phyloP scores from a whole-genome alignment of 2,329 filamentous ascomycete species.

The Arthrobotrys sinensis region DNA sequence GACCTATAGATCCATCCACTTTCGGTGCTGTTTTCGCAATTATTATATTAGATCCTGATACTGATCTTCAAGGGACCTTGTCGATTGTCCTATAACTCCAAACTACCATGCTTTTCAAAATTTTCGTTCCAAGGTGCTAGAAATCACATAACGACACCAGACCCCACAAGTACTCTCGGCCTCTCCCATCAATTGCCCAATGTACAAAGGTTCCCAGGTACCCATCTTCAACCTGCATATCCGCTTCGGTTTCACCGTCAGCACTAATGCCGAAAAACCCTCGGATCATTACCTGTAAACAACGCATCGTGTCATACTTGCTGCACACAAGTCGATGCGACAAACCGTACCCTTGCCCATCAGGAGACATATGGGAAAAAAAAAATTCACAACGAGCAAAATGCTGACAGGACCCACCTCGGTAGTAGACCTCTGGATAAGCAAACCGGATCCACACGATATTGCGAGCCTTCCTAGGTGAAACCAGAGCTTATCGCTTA shows the following conservation, averaged over 20 bases:
- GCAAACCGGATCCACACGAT: slow-evolving; percentile 19
- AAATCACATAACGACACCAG: background rate
- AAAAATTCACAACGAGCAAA: slow-evolving; percentile 13
- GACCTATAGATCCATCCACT: background rate
- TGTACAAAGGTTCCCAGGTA: slow-evolving; percentile 1
- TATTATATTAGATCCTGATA: slow-evolving; percentile 18
- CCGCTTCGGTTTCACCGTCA: slow-evolving; percentile 46
- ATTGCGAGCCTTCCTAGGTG: slow-evolving; percentile 12
- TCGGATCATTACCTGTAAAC: slow-evolving; percentile 21
- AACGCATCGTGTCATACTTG: slow-evolving; percentile 32
- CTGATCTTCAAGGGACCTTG: slow-evolving; percentile 10
- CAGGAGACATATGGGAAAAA: background rate
- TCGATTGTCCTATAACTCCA: background rate
- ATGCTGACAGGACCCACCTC: slow-evolving; percentile 54
- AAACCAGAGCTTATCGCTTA: slow-evolving; percentile 1
- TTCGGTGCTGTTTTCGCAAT: slow-evolving; percentile 8
- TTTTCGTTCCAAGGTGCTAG: background rate
- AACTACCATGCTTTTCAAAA: background rate
- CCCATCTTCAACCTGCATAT: slow-evolving; percentile 27
- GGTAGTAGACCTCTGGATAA: slow-evolving; percentile 29
- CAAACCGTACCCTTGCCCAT: slow-evolving; percentile 20
- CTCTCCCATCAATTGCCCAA: slow-evolving; percentile 29
- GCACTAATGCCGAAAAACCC: slow-evolving; percentile 42
- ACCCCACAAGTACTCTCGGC: slow-evolving; percentile 2
- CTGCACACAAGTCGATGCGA: slow-evolving; percentile 21